Conservation (phyloP, 306 rosid genomes). For the Canavalia gladiata region DNA sequence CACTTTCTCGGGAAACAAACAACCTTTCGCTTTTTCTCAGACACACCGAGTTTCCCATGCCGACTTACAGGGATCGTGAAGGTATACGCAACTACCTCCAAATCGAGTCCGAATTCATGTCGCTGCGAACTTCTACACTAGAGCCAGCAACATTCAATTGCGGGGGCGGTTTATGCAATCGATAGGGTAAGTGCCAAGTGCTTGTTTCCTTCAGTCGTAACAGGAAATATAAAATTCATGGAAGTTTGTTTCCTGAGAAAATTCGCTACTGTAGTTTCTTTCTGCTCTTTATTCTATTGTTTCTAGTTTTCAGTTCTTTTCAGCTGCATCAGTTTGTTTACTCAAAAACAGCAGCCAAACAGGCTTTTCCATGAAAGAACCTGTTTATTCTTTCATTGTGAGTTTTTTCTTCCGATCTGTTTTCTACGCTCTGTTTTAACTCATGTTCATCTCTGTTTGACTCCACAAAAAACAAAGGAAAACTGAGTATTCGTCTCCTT, state of each 20-base stretch:
- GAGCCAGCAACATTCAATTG: fast-evolving
- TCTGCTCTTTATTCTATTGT: no score
- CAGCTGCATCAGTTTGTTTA: no score
- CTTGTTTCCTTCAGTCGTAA: background rate
- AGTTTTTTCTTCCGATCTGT: background rate
- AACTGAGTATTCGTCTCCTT: background rate
- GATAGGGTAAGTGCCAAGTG: constrained; percentile 1
- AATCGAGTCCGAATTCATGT: background rate
- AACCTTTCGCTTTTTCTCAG: background rate
- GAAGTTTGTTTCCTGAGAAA: no score
- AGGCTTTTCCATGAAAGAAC: background rate
- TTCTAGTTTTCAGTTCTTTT: no score
- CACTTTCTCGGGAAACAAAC: constrained; percentile 41
- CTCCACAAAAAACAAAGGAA: background rate
- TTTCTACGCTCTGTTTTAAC: background rate
- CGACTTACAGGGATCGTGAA: background rate
- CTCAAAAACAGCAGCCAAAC: no score
- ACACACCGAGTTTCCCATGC: background rate
- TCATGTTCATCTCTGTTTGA: background rate
- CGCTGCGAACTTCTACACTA: background rate
- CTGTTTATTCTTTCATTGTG: background rate
- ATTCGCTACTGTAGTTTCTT: no score
- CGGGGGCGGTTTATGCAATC: background rate
- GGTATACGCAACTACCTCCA: background rate
- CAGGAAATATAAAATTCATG: background rate